Evolutionary conservation across 192 early-diverging fungal species (phyloP).

Genomic region (Backusella sp.): DNA sequence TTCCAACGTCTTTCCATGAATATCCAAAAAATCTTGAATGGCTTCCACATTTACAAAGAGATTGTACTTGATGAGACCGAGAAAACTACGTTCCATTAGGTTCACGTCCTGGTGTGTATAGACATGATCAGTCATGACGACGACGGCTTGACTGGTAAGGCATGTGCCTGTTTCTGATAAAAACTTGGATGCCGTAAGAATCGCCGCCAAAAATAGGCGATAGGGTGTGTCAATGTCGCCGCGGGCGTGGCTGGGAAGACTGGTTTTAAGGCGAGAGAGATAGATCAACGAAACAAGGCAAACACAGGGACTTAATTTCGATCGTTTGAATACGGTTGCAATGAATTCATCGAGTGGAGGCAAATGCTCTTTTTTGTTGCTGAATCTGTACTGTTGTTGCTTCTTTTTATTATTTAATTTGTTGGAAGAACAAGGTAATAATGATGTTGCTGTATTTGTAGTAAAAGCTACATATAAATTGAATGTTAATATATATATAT

Average conservation of each 20-base stretch:
- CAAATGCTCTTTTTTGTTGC: constrained; percentile 10
- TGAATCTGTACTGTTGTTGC: neutral
- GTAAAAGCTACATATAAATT: constrained; percentile 26
- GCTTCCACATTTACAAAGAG: constrained; percentile 52
- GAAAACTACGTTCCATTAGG: constrained; percentile 56
- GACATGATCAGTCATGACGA: constrained; percentile 47
- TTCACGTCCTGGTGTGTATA: constrained; percentile 55
- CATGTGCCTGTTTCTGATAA: constrained; percentile 44
- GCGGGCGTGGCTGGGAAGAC: constrained; percentile 57
- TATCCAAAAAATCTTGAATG: constrained; percentile 41
- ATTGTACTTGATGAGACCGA: constrained; percentile 54
- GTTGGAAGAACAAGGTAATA: constrained; percentile 30
- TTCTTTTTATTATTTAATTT: constrained; percentile 10
- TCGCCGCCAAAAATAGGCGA: constrained; percentile 65
- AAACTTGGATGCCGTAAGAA: constrained; percentile 71
- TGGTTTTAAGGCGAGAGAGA: constrained; percentile 61
- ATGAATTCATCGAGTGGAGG: constrained; percentile 39
- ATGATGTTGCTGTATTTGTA: constrained; percentile 30
- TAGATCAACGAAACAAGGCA: constrained; percentile 65
- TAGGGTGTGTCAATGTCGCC: constrained; percentile 73
- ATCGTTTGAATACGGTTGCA: constrained; percentile 25
- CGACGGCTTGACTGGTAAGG: constrained; percentile 34
- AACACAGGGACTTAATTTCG: constrained; percentile 32
- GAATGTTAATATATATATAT: neutral
- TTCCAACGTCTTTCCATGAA: constrained; percentile 34